Conservation (phyloP, 495 filamentous ascomycete genomes). For the Poronia punctata region DNA sequence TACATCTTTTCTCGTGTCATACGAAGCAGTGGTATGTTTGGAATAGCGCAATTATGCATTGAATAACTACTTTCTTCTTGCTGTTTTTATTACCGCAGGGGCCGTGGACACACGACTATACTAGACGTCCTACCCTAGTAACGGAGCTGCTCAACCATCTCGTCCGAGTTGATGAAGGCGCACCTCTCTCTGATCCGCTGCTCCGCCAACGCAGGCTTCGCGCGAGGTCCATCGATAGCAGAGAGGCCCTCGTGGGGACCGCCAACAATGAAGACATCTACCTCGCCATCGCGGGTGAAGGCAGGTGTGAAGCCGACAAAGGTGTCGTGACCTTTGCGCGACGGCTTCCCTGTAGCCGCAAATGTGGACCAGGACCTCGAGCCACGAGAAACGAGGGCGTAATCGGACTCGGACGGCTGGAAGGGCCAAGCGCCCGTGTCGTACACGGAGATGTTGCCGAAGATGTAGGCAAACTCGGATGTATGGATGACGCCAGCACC, state of each 20-base stretch:
- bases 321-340: constrained; percentile 12
- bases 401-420: constrained; percentile 17
- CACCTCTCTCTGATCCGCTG: constrained; percentile 23
- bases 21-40: too few species aligned
- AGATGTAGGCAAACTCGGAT: constrained; percentile 41
- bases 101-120: not conserved
- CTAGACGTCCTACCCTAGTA: constrained; percentile 17
- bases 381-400: constrained; percentile 16
- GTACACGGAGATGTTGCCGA: constrained; percentile 27
- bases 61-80: too few species aligned
- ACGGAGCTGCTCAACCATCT: constrained; percentile 16
- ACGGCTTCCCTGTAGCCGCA: constrained; percentile 18
- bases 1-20: too few species aligned
- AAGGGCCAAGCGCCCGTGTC: constrained; percentile 13
- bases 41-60: too few species aligned
- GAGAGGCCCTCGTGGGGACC: constrained; percentile 24
- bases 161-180: constrained; percentile 20
- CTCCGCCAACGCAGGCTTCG: constrained; percentile 9
- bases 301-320: constrained; percentile 21
- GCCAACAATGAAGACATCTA: constrained; percentile 22
- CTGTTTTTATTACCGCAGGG: too few species aligned
- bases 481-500: constrained; percentile 37
- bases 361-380: constrained; percentile 29
- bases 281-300: constrained; percentile 8
- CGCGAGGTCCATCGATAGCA: constrained; percentile 16